A percentile compares a stretch with the other conserved stretches of the same genome.
phyloP scores from a whole-genome alignment of 768 basidiomycete genomes.

The Lactarius hengduanensis region DNA sequence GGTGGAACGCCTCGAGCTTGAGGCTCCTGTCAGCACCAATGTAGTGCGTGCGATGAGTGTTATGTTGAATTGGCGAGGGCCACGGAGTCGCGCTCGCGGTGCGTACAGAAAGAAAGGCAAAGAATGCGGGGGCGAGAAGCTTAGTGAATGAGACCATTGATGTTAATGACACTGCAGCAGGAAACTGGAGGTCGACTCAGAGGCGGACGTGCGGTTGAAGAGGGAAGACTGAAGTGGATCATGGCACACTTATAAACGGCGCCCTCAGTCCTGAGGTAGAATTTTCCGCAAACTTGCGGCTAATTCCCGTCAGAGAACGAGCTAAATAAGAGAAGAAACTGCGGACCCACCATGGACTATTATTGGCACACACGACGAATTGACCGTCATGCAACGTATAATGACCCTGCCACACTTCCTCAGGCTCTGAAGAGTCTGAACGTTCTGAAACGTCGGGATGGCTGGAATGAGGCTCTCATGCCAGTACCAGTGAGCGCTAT shows the following conservation, averaged over 20 bases:
- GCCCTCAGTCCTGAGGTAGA: too few species aligned
- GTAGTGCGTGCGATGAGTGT: slow-evolving; percentile 31
- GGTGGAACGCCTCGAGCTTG: slow-evolving; percentile 32
- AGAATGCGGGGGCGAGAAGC: slow-evolving; percentile 29
- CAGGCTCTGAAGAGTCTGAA: too few species aligned
- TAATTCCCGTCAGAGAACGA: too few species aligned
- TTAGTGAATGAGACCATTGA: slow-evolving; percentile 27
- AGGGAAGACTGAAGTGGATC: not conserved
- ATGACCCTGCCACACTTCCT: too few species aligned
- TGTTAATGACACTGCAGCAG: not conserved
- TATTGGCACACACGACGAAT: too few species aligned
- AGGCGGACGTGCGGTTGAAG: not conserved
- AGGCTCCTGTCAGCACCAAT: slow-evolving; percentile 24
- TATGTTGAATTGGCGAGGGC: slow-evolving; percentile 25
- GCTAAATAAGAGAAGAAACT: too few species aligned
- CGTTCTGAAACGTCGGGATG: too few species aligned
- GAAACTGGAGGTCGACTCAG: not conserved
- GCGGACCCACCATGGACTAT: too few species aligned
- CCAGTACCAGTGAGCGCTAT: too few species aligned
- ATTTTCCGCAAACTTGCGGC: too few species aligned
- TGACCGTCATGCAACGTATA: too few species aligned
- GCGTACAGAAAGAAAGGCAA: slow-evolving; percentile 31
- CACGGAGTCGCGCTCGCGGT: slow-evolving; percentile 30
- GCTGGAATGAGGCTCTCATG: too few species aligned
- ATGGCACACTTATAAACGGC: not conserved